These are phyloP conservation scores for Kuraishia borneana DNA, from an alignment of 805 yeast genomes.

Conservation along the genomic window DNA sequence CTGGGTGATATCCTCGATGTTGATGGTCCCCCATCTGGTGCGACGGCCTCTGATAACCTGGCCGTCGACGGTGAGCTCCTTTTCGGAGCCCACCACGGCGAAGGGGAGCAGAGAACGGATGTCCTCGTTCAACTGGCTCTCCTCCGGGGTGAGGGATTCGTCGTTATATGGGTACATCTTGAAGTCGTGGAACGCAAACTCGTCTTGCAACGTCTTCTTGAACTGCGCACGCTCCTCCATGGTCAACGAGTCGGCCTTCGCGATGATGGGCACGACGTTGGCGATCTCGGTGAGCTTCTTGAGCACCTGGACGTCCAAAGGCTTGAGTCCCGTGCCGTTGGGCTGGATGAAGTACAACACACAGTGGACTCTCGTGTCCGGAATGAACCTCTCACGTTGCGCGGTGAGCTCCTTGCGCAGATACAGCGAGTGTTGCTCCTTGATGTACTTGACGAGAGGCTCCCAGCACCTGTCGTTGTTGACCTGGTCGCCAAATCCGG, in stretches of 20 bases:
- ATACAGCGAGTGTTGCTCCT: slow-evolving; percentile 88
- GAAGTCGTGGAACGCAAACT: slow-evolving; percentile 61
- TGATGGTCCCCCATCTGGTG: slow-evolving; percentile 88
- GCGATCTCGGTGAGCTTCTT: slow-evolving; percentile 81
- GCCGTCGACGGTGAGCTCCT: slow-evolving; percentile 64
- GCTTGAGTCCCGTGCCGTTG: slow-evolving; percentile 73
- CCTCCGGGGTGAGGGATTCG: slow-evolving; percentile 53
- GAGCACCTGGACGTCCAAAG: slow-evolving; percentile 73
- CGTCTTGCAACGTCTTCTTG: slow-evolving; percentile 67
- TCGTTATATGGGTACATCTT: slow-evolving; percentile 66
- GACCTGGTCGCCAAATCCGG: slow-evolving; percentile 96
- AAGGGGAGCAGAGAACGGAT: slow-evolving; percentile 78
- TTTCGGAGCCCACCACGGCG: slow-evolving; percentile 89
- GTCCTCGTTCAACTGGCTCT: slow-evolving; percentile 60
- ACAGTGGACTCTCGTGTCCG: slow-evolving; percentile 89
- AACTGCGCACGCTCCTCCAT: slow-evolving; percentile 71
- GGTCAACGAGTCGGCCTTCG: slow-evolving; percentile 86
- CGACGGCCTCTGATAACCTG: slow-evolving; percentile 80
- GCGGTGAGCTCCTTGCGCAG: slow-evolving; percentile 92
- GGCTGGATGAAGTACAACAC: slow-evolving; percentile 87
- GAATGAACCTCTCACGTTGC: slow-evolving; percentile 71
- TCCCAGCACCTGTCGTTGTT: slow-evolving; percentile 96
- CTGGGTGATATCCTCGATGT: slow-evolving; percentile 89
- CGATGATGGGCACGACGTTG: slow-evolving; percentile 91
- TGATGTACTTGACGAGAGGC: slow-evolving; percentile 85